Evolutionary conservation across 148 eudicot species (phyloP).

Genomic region (Chenopodium album): DNA sequence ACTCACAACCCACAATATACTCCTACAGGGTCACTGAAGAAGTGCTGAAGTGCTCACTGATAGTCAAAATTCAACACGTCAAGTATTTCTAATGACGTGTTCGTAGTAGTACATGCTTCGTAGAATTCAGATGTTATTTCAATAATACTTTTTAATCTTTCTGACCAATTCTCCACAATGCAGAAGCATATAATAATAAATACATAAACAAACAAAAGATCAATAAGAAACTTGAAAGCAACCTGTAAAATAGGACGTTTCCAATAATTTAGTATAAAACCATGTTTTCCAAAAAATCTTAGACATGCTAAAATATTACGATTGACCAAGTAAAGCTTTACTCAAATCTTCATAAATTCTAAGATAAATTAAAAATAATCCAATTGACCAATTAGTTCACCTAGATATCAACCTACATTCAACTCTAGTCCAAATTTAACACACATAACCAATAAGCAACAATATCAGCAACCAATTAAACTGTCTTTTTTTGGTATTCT

Average conservation of each 20-base stretch:
- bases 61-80: background rate
- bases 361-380: slow-evolving; percentile 3
- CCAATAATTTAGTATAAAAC: background rate
- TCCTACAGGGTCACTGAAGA: background rate
- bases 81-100: background rate
- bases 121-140: background rate
- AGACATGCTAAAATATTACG: background rate
- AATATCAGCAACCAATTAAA: slow-evolving; percentile 7
- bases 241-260: background rate
- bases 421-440: background rate
- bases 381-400: background rate
- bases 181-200: background rate
- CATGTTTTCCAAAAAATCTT: background rate
- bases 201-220: background rate
- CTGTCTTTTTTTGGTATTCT: background rate
- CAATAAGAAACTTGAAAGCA: slow-evolving; percentile 1
- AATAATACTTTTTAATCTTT: background rate
- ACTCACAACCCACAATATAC: background rate
- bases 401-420: background rate
- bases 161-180: slow-evolving; percentile 14
- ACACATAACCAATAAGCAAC: background rate
- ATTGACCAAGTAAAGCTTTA: background rate
- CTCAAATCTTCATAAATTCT: background rate
- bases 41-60: background rate
- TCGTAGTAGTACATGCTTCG: background rate